Conservation (phyloP, 257 asterid genomes). For the Petunia secreta region DNA sequence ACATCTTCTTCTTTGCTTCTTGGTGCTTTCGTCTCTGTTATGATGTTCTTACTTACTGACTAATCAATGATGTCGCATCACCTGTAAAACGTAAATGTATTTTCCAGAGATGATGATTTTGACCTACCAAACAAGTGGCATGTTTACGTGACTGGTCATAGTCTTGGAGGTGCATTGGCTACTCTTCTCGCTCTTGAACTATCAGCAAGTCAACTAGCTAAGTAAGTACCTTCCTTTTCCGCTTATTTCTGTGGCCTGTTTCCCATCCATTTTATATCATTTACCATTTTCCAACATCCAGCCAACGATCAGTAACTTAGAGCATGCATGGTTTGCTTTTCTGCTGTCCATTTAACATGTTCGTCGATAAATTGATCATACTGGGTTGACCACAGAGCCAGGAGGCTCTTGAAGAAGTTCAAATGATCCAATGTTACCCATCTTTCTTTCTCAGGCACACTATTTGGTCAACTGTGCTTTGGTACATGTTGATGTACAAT, state of each 20-base stretch:
- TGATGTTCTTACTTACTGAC: not conserved
- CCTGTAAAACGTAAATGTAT: slow-evolving; percentile 24
- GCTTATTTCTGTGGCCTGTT: not conserved
- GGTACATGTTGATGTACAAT: not conserved
- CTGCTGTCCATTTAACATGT: not conserved
- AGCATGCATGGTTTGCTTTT: slow-evolving; percentile 7
- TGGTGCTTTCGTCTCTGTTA: not conserved
- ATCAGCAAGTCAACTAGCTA: slow-evolving; percentile 83
- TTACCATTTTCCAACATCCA: not conserved
- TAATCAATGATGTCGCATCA: slow-evolving; percentile 5
- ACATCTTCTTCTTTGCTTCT: slow-evolving; percentile 15
- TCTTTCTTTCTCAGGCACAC: not conserved
- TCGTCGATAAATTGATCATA: not conserved
- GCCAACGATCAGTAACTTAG: not conserved
- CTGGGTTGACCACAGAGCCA: slow-evolving; percentile 14
- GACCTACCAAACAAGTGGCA: slow-evolving; percentile 69
- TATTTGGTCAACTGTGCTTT: not conserved
- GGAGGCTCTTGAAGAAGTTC: not conserved
- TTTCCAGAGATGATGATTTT: slow-evolving; percentile 57
- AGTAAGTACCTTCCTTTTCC: slow-evolving; percentile 54
- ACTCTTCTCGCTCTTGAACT: slow-evolving; percentile 92
- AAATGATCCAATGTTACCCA: not conserved
- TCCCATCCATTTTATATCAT: not conserved
- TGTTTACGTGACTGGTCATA: slow-evolving; percentile 93
- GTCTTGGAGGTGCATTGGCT: slow-evolving; percentile 98